These are phyloP conservation scores for Sambucus nigra DNA, from an alignment of 129 eudicot genomes.

Conservation along the genomic window DNA sequence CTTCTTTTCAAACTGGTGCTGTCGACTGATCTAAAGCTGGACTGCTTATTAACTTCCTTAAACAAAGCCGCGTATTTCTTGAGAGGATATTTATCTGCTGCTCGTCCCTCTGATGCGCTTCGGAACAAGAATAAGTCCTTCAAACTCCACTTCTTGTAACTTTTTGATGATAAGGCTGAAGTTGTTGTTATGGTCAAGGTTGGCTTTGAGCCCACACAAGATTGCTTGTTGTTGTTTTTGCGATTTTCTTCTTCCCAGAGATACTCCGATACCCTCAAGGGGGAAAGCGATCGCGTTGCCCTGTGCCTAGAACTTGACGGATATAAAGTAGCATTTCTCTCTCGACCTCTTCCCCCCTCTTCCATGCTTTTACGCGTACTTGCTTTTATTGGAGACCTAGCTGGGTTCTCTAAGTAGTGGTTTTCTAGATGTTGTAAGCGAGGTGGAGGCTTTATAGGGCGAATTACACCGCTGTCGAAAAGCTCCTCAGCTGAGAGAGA, in stretches of 20 bases:
- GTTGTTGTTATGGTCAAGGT: constrained; percentile 10
- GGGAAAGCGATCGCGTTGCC: constrained; percentile 68
- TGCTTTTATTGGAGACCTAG: constrained; percentile 14
- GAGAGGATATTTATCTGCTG: constrained; percentile 60
- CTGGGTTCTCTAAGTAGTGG: constrained; percentile 5
- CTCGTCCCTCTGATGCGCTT: constrained; percentile 88
- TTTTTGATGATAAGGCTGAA: constrained; percentile 17
- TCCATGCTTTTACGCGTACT: background rate
- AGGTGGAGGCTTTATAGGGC: constrained; percentile 24
- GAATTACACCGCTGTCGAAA: constrained; percentile 42
- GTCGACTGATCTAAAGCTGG: constrained; percentile 21
- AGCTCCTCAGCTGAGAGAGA: constrained; percentile 51
- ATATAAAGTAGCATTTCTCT: constrained; percentile 27
- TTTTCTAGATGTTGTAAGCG: constrained; percentile 4
- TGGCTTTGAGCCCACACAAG: constrained; percentile 5
- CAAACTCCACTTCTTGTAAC: constrained; percentile 51
- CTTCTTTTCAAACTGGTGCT: constrained; percentile 32
- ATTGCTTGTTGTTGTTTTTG: constrained; percentile 8
- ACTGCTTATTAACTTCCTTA: constrained; percentile 25
- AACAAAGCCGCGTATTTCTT: constrained; percentile 47
- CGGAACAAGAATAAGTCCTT: constrained; percentile 75
- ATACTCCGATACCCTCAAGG: constrained; percentile 34
- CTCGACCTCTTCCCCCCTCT: constrained; percentile 41
- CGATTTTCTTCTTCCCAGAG: constrained; percentile 34
- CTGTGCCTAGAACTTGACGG: constrained; percentile 38